phyloP scores from a whole-genome alignment of 2,329 filamentous ascomycete species.

The Tolypocladium sp. region DNA sequence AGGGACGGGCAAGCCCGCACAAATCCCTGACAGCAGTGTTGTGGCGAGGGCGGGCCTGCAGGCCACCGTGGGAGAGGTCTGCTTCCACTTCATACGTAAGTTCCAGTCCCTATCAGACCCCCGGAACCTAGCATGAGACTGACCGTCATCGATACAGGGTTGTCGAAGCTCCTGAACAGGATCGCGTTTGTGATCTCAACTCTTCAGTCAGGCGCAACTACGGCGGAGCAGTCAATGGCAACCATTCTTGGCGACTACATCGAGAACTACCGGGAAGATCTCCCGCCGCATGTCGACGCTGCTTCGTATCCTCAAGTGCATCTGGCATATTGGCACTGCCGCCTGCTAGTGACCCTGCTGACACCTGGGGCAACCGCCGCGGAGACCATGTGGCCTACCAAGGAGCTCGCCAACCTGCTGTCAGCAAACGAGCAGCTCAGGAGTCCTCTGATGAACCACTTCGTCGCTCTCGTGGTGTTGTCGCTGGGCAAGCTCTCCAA shows the following conservation, averaged over 20 bases:
- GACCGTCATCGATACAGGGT: constrained; percentile 23
- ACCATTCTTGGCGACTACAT: constrained; percentile 26
- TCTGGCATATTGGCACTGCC: constrained; percentile 61
- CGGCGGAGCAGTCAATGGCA: constrained; percentile 23
- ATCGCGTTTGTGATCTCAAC: constrained; percentile 28
- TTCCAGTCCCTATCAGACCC: constrained; percentile 9
- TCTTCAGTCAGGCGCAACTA: constrained; percentile 23
- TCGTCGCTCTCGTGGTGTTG: constrained; percentile 49
- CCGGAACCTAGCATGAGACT: background rate
- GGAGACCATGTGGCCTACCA: constrained; percentile 51
- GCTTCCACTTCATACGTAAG: constrained; percentile 58
- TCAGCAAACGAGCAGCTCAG: constrained; percentile 43
- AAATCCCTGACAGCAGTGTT: constrained; percentile 54
- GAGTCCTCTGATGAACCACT: constrained; percentile 60
- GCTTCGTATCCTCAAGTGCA: constrained; percentile 47
- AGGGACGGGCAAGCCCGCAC: constrained; percentile 52
- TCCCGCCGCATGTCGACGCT: constrained; percentile 48
- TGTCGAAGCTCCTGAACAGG: constrained; percentile 45
- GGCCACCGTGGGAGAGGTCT: constrained; percentile 49
- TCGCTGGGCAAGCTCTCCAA: constrained; percentile 52
- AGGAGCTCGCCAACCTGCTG: constrained; percentile 49
- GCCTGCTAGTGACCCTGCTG: constrained; percentile 53
- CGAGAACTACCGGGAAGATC: constrained; percentile 56
- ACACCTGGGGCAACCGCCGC: constrained; percentile 44
- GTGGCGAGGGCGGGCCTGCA: constrained; percentile 52